These are phyloP conservation scores for Hirsutella rhossiliensis DNA, from an alignment of 2,329 filamentous ascomycete genomes.

Conservation along the genomic window DNA sequence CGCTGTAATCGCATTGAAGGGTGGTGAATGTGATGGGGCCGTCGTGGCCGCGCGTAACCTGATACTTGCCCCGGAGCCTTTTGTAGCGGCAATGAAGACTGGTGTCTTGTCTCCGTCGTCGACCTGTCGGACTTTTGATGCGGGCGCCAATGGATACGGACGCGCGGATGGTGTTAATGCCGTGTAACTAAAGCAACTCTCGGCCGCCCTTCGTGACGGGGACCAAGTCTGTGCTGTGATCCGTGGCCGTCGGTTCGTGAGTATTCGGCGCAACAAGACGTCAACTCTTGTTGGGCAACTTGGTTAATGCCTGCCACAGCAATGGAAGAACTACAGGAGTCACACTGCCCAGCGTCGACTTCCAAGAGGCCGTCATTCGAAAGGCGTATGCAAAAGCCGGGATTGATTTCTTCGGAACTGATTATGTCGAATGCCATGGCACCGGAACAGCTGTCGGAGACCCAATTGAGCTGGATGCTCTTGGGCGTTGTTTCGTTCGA, in stretches of 20 bases:
- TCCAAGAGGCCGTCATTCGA: constrained; percentile 24
- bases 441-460: constrained; percentile 41
- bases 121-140: constrained; percentile 21
- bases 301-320: background rate
- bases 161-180: constrained; percentile 17
- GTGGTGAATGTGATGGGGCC: constrained; percentile 17
- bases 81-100: constrained; percentile 8
- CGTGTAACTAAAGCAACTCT: constrained; percentile 19
- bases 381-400: constrained; percentile 24
- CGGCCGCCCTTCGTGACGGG: constrained; percentile 13
- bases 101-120: constrained; percentile 9
- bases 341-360: constrained; percentile 10
- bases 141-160: constrained; percentile 20
- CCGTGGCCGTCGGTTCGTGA: constrained; percentile 7
- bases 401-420: constrained; percentile 9
- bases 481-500: constrained; percentile 9
- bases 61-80: constrained; percentile 14
- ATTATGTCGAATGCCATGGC: constrained; percentile 33
- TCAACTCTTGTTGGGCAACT: no score
- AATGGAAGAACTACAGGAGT: constrained; percentile 13
- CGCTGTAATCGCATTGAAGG: constrained; percentile 15
- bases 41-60: constrained; percentile 24
- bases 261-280: background rate
- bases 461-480: constrained; percentile 35
- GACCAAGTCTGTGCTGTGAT: constrained; percentile 13